Conservation (phyloP, 2,329 filamentous ascomycete genomes). For the Cercospora nicotianae region DNA sequence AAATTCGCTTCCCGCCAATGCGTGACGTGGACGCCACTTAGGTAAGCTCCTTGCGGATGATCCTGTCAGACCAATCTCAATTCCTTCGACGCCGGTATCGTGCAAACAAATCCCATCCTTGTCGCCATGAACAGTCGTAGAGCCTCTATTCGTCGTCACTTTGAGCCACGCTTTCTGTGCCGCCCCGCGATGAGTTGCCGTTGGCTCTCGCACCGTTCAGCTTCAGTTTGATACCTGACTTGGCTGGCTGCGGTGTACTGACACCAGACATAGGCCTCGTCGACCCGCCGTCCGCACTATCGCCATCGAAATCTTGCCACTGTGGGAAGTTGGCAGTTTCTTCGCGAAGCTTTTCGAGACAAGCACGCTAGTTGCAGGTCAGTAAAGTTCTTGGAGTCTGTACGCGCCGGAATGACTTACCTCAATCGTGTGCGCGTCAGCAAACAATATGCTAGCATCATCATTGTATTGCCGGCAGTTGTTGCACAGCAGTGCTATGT, state of each 20-base stretch:
- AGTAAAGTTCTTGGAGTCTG: constrained; percentile 7
- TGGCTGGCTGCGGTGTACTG: constrained; percentile 59
- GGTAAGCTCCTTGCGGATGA: background rate
- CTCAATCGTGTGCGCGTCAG: constrained; percentile 90
- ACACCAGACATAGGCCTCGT: constrained; percentile 55
- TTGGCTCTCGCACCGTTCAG: constrained; percentile 56
- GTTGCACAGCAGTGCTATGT: constrained; percentile 79
- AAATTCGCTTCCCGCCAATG: background rate
- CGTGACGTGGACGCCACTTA: background rate
- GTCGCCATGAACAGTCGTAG: background rate
- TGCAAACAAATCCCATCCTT: background rate
- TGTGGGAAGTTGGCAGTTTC: constrained; percentile 57
- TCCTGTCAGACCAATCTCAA: background rate
- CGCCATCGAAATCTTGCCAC: constrained; percentile 56
- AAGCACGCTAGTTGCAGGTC: constrained; percentile 37
- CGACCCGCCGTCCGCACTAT: constrained; percentile 52
- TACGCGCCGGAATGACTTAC: constrained; percentile 54
- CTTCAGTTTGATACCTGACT: constrained; percentile 65
- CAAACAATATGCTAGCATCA: constrained; percentile 86
- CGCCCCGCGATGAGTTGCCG: constrained; percentile 39
- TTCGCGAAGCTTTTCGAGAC: constrained; percentile 54
- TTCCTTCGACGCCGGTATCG: background rate
- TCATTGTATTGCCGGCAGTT: constrained; percentile 98
- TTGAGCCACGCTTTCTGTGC: constrained; percentile 47
- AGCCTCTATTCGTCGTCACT: constrained; percentile 56